Percentiles rank a stretch among this genome's conserved stretches.
These are phyloP conservation scores for Cylindrodendrum hubeiense DNA, from an alignment of 2,329 filamentous ascomycete genomes.

Conservation along the genomic window DNA sequence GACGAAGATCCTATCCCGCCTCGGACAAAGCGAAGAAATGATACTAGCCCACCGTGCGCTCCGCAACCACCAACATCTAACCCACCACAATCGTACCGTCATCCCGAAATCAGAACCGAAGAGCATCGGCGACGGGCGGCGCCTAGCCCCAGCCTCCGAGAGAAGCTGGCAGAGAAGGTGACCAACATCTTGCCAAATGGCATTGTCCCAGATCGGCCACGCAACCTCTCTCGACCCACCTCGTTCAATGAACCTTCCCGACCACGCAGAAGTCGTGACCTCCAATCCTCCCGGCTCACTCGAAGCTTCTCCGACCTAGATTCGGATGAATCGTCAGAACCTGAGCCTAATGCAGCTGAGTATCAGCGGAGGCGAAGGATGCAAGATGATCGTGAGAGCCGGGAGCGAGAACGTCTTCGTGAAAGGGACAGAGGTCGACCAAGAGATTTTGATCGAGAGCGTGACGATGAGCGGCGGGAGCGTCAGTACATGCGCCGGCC, in stretches of 20 bases:
- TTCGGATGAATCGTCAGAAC: conserved; percentile 52
- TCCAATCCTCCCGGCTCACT: conserved; percentile 55
- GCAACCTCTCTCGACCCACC: conserved; percentile 51
- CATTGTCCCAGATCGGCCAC: conserved; percentile 49
- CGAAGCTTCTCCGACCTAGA: conserved; percentile 57
- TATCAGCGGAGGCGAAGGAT: conserved; percentile 38
- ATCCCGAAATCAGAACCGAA: conserved; percentile 50
- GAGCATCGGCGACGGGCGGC: conserved; percentile 52
- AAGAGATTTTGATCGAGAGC: conserved; percentile 55
- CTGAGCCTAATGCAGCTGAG: conserved; percentile 50
- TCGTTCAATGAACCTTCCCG: conserved; percentile 48
- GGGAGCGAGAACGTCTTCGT: conserved; percentile 41
- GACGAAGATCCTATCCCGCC: conserved; percentile 53
- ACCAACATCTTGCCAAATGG: conserved; percentile 57
- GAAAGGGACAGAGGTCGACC: conserved; percentile 53
- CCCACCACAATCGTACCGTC: conserved; percentile 45
- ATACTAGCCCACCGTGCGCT: conserved; percentile 40
- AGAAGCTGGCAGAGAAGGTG: conserved; percentile 60
- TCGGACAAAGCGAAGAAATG: conserved; percentile 43
- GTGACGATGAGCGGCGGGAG: conserved; percentile 51
- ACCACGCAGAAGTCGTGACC: conserved; percentile 55
- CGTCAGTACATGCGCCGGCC: conserved; percentile 54
- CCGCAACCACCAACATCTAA: conserved; percentile 41
- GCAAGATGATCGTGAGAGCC: conserved; percentile 45
- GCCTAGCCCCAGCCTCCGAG: conserved; percentile 55